Base-by-base conservation (phyloP, 2,329 filamentous ascomycete genomes). In the Aspergillus cejpii region DNA sequence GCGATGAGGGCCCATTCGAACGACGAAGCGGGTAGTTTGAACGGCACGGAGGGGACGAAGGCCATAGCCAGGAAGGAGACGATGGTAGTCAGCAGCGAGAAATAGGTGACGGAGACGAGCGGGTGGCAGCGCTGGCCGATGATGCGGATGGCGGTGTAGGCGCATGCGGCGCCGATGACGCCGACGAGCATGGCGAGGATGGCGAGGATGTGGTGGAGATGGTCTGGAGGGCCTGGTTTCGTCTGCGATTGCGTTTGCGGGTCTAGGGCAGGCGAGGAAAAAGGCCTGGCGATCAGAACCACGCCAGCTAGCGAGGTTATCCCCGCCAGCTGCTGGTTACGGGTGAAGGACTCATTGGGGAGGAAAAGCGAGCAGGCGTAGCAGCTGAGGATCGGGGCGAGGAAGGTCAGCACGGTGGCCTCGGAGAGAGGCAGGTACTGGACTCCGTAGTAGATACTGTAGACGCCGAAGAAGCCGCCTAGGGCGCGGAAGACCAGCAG, bases 401-500 rank as follows among this genome's bases (percentile, higher is more conserved):
- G 75, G 61, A 95, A 96, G 6, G 87, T 92, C 42, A 96, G 84
- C 26, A 95, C 89, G 0, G 87, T 92, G 2, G 89, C 88, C 62
- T 95, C 89, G 12, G 87, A 85, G 2, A 95, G 75, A 0, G 87
- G 86, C 2, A 95, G 77, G 57, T 94, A 94, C 60, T 86, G 77
- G 45, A 86, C 69, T 6, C 80, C 83, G 57, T 82, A 82, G 55
- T 83, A 94, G 68, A 92, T 78, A 27, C 85, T 85, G 62, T 83
- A 90, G 3, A 94, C 83, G 8, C 87, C 87, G 61, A 87, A 85
- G 65, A 84, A 83, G 10, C 88, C 89, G 23, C 75, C 75, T 2
- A 85, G 63, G 0, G 86, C 87, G 56, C 89, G 75, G 7, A 78
- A 65, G 1, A 87, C 63, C 3, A 96, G 72, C 5, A 94, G 70